Percentiles rank a stretch among this genome's conserved stretches.
Evolutionary conservation across 2,329 filamentous ascomycete species (phyloP).

Genomic region (Cadophora malorum): DNA sequence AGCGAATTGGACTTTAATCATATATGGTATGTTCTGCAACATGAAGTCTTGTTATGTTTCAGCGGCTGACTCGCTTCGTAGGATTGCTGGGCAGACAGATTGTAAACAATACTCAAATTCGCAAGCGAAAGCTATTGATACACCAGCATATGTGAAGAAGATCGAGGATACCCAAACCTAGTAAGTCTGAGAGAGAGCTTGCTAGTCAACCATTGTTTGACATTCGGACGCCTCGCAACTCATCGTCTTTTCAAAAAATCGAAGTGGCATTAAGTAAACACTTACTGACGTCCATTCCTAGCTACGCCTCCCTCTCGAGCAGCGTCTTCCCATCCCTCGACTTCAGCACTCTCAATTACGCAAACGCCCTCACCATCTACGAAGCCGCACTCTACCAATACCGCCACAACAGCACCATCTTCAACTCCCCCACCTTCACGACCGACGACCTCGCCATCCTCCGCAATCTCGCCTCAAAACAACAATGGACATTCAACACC

Average conservation of each 20-base stretch:
- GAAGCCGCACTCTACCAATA: slow-evolving; percentile 62
- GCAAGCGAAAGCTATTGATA: slow-evolving; percentile 22
- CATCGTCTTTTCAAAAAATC: too few species aligned
- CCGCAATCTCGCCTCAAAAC: slow-evolving; percentile 66
- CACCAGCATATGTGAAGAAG: slow-evolving; percentile 20
- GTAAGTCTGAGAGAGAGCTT: slow-evolving; percentile 1
- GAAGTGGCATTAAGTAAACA: too few species aligned
- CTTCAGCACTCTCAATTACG: slow-evolving; percentile 35
- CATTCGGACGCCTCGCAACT: too few species aligned
- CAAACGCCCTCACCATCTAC: slow-evolving; percentile 64
- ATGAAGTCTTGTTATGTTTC: not conserved
- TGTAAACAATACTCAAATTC: slow-evolving; percentile 37
- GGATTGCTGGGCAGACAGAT: slow-evolving; percentile 38
- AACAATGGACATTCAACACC: slow-evolving; percentile 68
- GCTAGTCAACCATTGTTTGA: too few species aligned
- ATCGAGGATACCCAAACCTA: slow-evolving; percentile 29
- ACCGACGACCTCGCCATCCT: slow-evolving; percentile 59
- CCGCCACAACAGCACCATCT: slow-evolving; percentile 55
- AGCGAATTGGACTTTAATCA: slow-evolving; percentile 53
- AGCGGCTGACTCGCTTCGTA: slow-evolving; percentile 20
- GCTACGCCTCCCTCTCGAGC: slow-evolving; percentile 35
- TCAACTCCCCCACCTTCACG: slow-evolving; percentile 46
- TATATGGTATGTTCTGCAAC: slow-evolving; percentile 50
- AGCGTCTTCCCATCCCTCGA: slow-evolving; percentile 34
- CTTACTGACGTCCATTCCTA: not conserved